phyloP scores from a whole-genome alignment of 1,284 basidiomycete species.

The Butyriboletus appendiculatus region DNA sequence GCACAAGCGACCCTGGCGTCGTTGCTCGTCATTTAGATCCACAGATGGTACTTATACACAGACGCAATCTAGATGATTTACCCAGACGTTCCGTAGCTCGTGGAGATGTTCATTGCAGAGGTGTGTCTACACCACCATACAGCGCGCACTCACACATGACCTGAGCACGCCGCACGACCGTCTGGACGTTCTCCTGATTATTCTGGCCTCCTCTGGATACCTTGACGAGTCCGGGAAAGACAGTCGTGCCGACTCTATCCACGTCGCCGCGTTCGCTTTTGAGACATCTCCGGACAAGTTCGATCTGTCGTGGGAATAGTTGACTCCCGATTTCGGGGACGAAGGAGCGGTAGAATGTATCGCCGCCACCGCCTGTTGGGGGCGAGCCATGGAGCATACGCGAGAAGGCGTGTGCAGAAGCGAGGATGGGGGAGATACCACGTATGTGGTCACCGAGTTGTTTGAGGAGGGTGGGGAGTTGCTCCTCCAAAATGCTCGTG shows the following conservation, averaged over 20 bases:
- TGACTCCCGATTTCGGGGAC: slow-evolving; percentile 74
- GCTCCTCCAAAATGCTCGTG: slow-evolving; percentile 61
- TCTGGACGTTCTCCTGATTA: slow-evolving; percentile 55
- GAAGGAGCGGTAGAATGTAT: slow-evolving; percentile 81
- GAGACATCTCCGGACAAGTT: slow-evolving; percentile 76
- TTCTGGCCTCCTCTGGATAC: slow-evolving; percentile 50
- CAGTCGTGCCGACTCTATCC: slow-evolving; percentile 74
- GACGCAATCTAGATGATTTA: slow-evolving; percentile 22
- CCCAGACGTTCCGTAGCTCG: background rate
- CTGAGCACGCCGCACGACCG: slow-evolving; percentile 77
- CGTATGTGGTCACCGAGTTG: slow-evolving; percentile 48
- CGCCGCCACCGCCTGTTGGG: slow-evolving; percentile 46
- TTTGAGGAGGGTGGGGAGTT: slow-evolving; percentile 59
- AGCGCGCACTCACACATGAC: slow-evolving; percentile 82
- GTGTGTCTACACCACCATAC: slow-evolving; percentile 9
- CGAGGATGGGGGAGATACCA: slow-evolving; percentile 54
- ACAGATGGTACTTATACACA: slow-evolving; percentile 17
- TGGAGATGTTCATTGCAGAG: slow-evolving; percentile 1
- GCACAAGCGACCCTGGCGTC: slow-evolving; percentile 78
- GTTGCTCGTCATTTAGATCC: slow-evolving; percentile 57
- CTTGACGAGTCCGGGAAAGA: slow-evolving; percentile 84
- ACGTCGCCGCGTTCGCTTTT: slow-evolving; percentile 67
- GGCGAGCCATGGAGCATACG: slow-evolving; percentile 79
- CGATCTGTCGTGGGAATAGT: slow-evolving; percentile 68
- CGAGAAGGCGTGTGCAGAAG: slow-evolving; percentile 72